Percentiles rank a stretch among this genome's conserved stretches.
phyloP scores from a whole-genome alignment of 257 asterid genomes.

The Salvia rosmarinus region DNA sequence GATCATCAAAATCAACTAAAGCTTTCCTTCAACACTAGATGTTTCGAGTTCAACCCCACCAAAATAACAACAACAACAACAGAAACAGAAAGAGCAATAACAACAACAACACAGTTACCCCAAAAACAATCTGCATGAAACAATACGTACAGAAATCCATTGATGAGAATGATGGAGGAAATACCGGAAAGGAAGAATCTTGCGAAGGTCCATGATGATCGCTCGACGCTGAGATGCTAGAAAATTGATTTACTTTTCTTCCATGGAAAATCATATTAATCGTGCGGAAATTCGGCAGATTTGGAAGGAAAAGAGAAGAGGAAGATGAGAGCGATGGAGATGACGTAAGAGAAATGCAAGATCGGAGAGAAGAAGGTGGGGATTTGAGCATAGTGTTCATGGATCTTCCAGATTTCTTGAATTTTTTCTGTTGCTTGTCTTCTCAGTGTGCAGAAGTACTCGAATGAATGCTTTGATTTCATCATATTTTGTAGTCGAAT shows the following conservation, averaged over 20 bases:
- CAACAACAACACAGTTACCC: not conserved
- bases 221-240: slow-evolving; percentile 53
- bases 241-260: slow-evolving; percentile 33
- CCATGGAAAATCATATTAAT: slow-evolving; percentile 30
- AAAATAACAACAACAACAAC: too few relatives aligned
- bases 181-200: slow-evolving; percentile 53
- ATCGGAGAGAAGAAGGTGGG: slow-evolving; percentile 35
- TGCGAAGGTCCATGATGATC: slow-evolving; percentile 33
- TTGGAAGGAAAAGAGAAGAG: slow-evolving; percentile 33
- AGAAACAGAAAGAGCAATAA: too few relatives aligned
- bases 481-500: too few relatives aligned
- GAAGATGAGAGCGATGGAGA: slow-evolving; percentile 29
- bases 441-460: slow-evolving; percentile 3
- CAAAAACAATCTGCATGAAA: not conserved
- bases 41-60: too few relatives aligned
- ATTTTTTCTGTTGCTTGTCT: not conserved
- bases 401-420: not conserved
- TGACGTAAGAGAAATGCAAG: slow-evolving; percentile 26
- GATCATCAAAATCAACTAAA: not conserved
- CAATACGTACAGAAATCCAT: not conserved
- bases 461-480: too few relatives aligned
- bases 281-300: slow-evolving; percentile 30
- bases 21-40: not conserved
- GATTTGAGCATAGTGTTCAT: slow-evolving; percentile 32
- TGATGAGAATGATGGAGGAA: not conserved